These are phyloP conservation scores for Leptosphaerulina australis DNA, from an alignment of 2,329 filamentous ascomycete genomes.

Conservation along the genomic window DNA sequence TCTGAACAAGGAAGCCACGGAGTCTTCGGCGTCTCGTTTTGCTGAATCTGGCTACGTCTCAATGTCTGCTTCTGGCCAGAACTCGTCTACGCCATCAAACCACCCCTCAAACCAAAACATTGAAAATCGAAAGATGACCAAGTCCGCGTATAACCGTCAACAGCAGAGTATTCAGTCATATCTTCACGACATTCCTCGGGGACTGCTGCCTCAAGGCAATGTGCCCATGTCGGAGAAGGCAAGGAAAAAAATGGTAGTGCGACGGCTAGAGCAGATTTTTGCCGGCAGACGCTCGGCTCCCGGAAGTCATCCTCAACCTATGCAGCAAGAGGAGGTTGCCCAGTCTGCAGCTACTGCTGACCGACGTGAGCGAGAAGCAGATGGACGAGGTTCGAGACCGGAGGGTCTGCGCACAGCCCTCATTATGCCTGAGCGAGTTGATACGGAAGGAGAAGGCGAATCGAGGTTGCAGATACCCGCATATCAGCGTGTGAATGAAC, in stretches of 20 bases:
- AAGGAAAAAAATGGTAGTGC: constrained; percentile 78
- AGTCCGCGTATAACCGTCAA: constrained; percentile 41
- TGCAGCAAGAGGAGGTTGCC: constrained; percentile 64
- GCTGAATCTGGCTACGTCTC: constrained; percentile 68
- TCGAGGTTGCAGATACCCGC: constrained; percentile 18
- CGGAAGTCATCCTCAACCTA: constrained; percentile 55
- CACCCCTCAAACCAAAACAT: constrained; percentile 30
- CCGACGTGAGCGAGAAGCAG: constrained; percentile 49
- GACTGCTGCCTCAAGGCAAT: constrained; percentile 66
- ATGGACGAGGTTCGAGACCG: constrained; percentile 39
- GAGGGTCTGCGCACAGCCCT: constrained; percentile 56
- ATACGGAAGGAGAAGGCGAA: constrained; percentile 19
- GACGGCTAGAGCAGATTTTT: constrained; percentile 79
- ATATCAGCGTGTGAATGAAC: constrained; percentile 31
- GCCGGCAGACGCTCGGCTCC: constrained; percentile 66
- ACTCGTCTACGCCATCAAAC: constrained; percentile 49
- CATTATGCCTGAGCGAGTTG: constrained; percentile 47
- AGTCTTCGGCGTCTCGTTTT: constrained; percentile 61
- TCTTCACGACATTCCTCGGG: constrained; percentile 73
- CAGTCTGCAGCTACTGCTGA: constrained; percentile 59
- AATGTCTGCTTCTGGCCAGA: constrained; percentile 56
- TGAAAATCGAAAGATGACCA: constrained; percentile 37
- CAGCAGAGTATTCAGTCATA: constrained; percentile 69
- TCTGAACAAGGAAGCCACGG: constrained; percentile 62
- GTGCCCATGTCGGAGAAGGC: constrained; percentile 70